Evolutionary conservation across 2,329 filamentous ascomycete genomes (phyloP).

Genomic region (Scleromitrula shiraiana): DNA sequence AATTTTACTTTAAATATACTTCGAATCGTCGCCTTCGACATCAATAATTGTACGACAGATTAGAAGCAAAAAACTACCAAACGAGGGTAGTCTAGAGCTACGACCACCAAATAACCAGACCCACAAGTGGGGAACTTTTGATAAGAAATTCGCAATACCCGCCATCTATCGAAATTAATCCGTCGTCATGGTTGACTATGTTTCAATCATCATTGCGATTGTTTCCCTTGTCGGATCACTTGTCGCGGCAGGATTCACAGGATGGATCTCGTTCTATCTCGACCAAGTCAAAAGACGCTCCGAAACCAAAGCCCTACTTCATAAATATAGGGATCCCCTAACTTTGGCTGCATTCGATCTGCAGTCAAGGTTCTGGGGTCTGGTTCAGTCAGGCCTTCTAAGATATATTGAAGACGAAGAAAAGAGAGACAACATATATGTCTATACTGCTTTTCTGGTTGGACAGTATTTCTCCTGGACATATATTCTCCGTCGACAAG

Average conservation of each 20-base stretch:
- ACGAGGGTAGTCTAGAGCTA: no score
- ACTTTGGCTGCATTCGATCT: slow-evolving; percentile 21
- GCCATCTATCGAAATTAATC: no score
- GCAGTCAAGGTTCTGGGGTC: slow-evolving; percentile 20
- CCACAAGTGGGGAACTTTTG: no score
- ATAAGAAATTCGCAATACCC: no score
- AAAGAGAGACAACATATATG: slow-evolving; percentile 18
- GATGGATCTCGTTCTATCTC: slow-evolving; percentile 24
- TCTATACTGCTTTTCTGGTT: slow-evolving; percentile 22
- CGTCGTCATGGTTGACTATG: slow-evolving; percentile 17
- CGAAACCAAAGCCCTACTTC: slow-evolving; percentile 20
- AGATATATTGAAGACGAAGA: slow-evolving; percentile 12
- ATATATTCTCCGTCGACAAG: slow-evolving; percentile 22
- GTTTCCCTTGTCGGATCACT: slow-evolving; percentile 24
- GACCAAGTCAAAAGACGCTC: slow-evolving; percentile 21
- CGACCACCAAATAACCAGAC: no score
- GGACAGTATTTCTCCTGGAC: slow-evolving; percentile 25
- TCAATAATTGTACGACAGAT: no score
- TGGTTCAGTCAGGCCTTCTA: slow-evolving; percentile 16
- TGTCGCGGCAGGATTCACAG: slow-evolving; percentile 21
- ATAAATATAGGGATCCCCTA: slow-evolving; percentile 24
- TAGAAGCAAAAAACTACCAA: no score
- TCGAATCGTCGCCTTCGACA: no score
- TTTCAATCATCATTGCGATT: slow-evolving; percentile 22
- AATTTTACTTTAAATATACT: no score